These are phyloP conservation scores for Sporothrix schenckii DNA, from an alignment of 2,329 filamentous ascomycete species.

Conservation along the genomic window DNA sequence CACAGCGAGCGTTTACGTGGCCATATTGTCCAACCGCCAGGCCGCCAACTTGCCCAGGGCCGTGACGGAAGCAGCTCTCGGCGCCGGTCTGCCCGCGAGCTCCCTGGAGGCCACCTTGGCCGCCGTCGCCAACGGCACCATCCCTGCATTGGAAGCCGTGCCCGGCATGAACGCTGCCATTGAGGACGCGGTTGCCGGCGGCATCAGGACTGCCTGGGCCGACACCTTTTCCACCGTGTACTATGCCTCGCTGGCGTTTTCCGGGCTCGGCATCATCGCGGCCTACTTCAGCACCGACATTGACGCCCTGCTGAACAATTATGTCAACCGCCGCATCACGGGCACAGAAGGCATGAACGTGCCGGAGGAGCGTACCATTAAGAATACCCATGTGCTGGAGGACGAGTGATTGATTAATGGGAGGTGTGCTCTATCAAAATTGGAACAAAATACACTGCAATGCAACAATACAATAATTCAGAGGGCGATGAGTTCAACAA, in stretches of 20 bases:
- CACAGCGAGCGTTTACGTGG: slow-evolving; percentile 25
- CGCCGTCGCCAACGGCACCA: slow-evolving; percentile 24
- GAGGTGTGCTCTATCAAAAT: too few species aligned
- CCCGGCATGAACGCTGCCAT: slow-evolving; percentile 31
- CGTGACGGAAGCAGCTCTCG: slow-evolving; percentile 10
- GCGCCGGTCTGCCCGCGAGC: slow-evolving; percentile 23
- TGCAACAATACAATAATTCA: too few species aligned
- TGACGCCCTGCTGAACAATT: slow-evolving; percentile 29
- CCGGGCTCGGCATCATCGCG: slow-evolving; percentile 26
- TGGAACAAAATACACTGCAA: too few species aligned
- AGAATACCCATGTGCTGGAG: slow-evolving; percentile 23
- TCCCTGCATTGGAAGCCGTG: slow-evolving; percentile 18
- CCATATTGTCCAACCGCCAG: slow-evolving; percentile 27
- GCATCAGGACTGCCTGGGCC: slow-evolving; percentile 28
- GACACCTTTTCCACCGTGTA: slow-evolving; percentile 28
- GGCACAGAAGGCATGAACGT: slow-evolving; percentile 30
- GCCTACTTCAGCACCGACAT: slow-evolving; percentile 30
- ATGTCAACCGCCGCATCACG: slow-evolving; percentile 29
- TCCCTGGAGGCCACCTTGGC: slow-evolving; percentile 24
- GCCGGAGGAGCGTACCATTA: slow-evolving; percentile 27
- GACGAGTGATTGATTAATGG: not conserved
- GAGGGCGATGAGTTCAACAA: too few species aligned
- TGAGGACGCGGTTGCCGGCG: slow-evolving; percentile 20
- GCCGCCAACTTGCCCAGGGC: slow-evolving; percentile 21
- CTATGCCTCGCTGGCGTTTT: slow-evolving; percentile 28